Evolutionary conservation across 305 asterid genomes (phyloP), one percentile per base, ranked within the genome.

Genomic region (Fraxinus sp.): DNA sequence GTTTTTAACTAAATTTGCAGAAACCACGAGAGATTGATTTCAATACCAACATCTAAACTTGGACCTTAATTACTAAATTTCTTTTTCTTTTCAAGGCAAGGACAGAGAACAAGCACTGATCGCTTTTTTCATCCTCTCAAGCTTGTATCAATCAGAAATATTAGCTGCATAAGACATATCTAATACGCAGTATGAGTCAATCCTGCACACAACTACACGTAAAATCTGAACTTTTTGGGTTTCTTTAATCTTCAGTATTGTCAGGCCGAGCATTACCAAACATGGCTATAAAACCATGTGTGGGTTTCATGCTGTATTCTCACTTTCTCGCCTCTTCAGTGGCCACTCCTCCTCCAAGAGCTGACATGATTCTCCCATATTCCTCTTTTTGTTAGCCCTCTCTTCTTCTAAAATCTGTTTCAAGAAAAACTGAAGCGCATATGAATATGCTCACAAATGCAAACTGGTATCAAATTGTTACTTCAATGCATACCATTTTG

Each of bases 371-470:
- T 87, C 88, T 79, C 92, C 95, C 22, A 87, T 36, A 79, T 88
- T 89, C 85, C 92, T 86, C 82, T 87, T 87, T 84, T 93, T 91
- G 78, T 79, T 71, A 9, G 85, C 85, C 82, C 92, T 88, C 84
- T 91, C 98, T 81, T 93, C 96, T 81, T 88, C 93, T 14, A 80
- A 73, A 35, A 88, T 86, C 97, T 92, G 90, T 46, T 80, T 49
- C 11, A 24, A 81, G 66, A 78, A 13, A 49, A 79, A 5, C 73
- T 39, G 7, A 32, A 55, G n/a, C 55, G n/a, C 36, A 39, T 5
- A 13, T 32, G 20, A 33, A 26, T 22, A 11, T 39, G 11, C 9
- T 24, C 7, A 24, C 10, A 35, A 30, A 30, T 32, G 77, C 76
- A 62, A 4, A 76, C 46, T 37, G 41, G 52, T 18, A 35, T 20